phyloP scores from a whole-genome alignment of 352 stramenopile genomes.

The Pythium graminicola region DNA sequence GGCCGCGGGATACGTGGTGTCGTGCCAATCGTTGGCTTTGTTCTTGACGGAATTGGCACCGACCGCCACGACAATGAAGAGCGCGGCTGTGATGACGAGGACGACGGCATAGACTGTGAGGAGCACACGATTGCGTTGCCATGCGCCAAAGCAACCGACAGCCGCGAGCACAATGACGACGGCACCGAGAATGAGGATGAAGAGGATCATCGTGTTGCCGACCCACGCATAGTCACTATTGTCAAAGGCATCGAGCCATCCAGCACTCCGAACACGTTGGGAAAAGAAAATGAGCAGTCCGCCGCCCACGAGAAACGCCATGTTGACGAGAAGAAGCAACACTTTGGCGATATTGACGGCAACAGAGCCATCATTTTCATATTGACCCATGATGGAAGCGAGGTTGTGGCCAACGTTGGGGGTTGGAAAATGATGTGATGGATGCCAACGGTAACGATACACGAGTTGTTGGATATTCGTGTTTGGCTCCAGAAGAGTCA shows the following conservation, averaged over 20 bases:
- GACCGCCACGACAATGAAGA: slow-evolving; percentile 65
- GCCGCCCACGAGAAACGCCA: slow-evolving; percentile 73
- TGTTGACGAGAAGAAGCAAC: slow-evolving; percentile 75
- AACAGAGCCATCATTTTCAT: slow-evolving; percentile 31
- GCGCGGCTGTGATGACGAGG: slow-evolving; percentile 43
- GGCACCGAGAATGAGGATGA: slow-evolving; percentile 60
- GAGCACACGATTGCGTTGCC: slow-evolving; percentile 60
- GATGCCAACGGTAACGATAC: no score
- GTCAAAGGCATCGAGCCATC: slow-evolving; percentile 69
- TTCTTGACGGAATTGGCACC: slow-evolving; percentile 47
- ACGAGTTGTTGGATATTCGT: no score
- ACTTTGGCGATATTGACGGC: slow-evolving; percentile 73
- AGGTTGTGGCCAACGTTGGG: not conserved
- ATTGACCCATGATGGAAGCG: slow-evolving; percentile 33
- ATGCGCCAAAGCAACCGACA: slow-evolving; percentile 66
- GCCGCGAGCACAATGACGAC: slow-evolving; percentile 57
- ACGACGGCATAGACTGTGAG: slow-evolving; percentile 64
- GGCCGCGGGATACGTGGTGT: slow-evolving; percentile 35
- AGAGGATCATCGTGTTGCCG: slow-evolving; percentile 50
- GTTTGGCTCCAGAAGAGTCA: no score
- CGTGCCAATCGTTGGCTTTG: slow-evolving; percentile 46
- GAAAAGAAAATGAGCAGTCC: slow-evolving; percentile 79
- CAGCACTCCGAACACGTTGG: slow-evolving; percentile 50
- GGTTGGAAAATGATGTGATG: not conserved
- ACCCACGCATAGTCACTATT: slow-evolving; percentile 63